Percentiles rank a stretch among this genome's conserved stretches.
phyloP scores from a whole-genome alignment of 306 rosid species.

The Cucurbita pepo region DNA sequence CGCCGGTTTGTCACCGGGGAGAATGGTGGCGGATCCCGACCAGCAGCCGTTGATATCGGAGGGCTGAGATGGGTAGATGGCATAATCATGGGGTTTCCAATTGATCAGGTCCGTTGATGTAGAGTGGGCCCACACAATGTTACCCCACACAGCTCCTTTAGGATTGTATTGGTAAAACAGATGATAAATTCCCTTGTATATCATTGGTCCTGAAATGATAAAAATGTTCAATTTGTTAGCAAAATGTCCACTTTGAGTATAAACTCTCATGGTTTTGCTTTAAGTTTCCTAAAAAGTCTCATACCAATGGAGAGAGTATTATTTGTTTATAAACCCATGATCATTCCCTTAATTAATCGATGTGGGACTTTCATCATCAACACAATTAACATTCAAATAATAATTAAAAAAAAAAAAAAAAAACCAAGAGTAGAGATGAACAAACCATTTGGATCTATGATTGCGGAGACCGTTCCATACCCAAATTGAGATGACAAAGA shows the following conservation, averaged over 20 bases:
- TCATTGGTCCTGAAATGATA: constrained; percentile 52
- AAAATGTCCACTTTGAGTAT: too few relatives aligned
- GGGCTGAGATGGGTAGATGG: constrained; percentile 48
- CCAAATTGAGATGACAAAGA: background rate
- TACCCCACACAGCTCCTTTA: constrained; percentile 58
- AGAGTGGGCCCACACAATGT: constrained; percentile 84
- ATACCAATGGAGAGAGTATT: too few relatives aligned
- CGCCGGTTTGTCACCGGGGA: constrained; percentile 40
- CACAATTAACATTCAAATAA: too few relatives aligned
- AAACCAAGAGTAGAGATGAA: background rate
- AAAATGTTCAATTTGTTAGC: too few relatives aligned
- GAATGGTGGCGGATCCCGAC: constrained; percentile 75
- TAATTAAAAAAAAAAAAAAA: too few relatives aligned
- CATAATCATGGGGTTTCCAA: constrained; percentile 53
- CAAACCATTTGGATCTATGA: constrained; percentile 79
- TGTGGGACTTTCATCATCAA: too few relatives aligned
- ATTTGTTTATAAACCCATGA: too few relatives aligned
- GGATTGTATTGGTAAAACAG: constrained; percentile 77
- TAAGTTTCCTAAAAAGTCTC: too few relatives aligned
- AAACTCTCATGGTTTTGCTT: too few relatives aligned
- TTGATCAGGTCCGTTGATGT: constrained; percentile 64
- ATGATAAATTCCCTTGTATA: constrained; percentile 55
- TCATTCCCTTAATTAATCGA: too few relatives aligned
- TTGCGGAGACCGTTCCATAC: background rate
- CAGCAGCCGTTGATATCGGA: constrained; percentile 68